Percentiles rank a stretch among this genome's conserved stretches.
These are phyloP conservation scores for Epichloe aotearoae DNA, from an alignment of 2,329 filamentous ascomycete species.

Conservation along the genomic window DNA sequence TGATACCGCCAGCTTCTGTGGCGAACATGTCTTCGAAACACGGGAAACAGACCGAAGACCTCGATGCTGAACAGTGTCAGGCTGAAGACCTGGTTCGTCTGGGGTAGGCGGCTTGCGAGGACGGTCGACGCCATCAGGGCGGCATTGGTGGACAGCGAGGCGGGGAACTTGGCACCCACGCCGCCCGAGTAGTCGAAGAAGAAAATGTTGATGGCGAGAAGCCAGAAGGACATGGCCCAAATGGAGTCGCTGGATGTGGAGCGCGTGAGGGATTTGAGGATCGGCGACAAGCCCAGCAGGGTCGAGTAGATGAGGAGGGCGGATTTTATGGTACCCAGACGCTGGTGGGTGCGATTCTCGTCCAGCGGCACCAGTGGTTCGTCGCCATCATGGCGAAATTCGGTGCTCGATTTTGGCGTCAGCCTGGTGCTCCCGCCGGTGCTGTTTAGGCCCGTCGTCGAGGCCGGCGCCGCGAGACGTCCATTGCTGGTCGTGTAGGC, in stretches of 20 bases:
- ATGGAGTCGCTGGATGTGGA: slow-evolving; percentile 92
- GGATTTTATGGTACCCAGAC: slow-evolving; percentile 76
- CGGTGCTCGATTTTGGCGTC: slow-evolving; percentile 16
- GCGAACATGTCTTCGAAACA: slow-evolving; percentile 80
- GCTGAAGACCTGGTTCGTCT: slow-evolving; percentile 87
- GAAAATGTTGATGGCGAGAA: slow-evolving; percentile 90
- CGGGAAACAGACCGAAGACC: slow-evolving; percentile 94
- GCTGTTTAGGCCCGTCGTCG: slow-evolving; percentile 32
- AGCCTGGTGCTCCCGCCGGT: slow-evolving; percentile 5
- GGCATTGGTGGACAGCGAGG: slow-evolving; percentile 79
- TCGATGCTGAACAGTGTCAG: slow-evolving; percentile 94
- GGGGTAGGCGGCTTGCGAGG: slow-evolving; percentile 75
- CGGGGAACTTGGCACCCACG: slow-evolving; percentile 49
- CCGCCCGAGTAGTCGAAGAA: slow-evolving; percentile 91
- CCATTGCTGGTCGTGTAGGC: slow-evolving; percentile 8
- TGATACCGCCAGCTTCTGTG: slow-evolving; percentile 75
- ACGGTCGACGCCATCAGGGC: slow-evolving; percentile 95
- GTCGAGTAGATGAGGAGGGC: slow-evolving; percentile 87
- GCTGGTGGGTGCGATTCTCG: slow-evolving; percentile 32
- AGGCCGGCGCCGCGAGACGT: slow-evolving; percentile 36
- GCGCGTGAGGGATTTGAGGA: slow-evolving; percentile 87
- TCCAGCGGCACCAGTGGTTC: slow-evolving; percentile 18
- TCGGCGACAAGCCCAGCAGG: slow-evolving; percentile 80
- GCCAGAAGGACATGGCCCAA: slow-evolving; percentile 91
- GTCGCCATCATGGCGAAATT: slow-evolving; percentile 12